Conservation (phyloP, 2,329 filamentous ascomycete species). For the Microdochium nivale region DNA sequence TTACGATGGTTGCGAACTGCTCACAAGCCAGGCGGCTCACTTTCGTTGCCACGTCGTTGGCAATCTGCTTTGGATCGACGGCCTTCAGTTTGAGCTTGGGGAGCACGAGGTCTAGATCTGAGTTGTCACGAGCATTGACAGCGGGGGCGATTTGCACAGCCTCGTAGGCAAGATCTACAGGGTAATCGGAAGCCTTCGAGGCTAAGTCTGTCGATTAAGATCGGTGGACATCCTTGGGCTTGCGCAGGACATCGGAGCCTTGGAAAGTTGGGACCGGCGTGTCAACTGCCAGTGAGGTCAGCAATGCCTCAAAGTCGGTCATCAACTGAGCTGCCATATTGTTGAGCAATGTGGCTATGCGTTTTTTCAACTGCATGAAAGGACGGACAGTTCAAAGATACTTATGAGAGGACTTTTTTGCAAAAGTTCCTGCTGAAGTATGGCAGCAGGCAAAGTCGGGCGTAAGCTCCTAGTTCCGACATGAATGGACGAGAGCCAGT, state of each 20-base stretch:
- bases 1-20: too few species aligned
- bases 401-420: background rate
- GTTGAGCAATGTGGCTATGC: background rate
- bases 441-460: background rate
- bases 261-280: slow-evolving; percentile 22
- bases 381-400: background rate
- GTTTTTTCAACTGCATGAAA: background rate
- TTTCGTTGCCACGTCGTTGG: slow-evolving; percentile 8
- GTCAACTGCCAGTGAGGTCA: slow-evolving; percentile 44
- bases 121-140: slow-evolving; percentile 14
- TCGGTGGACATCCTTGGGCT: slow-evolving; percentile 21
- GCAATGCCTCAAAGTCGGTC: slow-evolving; percentile 48
- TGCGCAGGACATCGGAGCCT: slow-evolving; percentile 8
- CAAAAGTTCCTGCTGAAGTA: background rate
- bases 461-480: background rate
- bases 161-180: slow-evolving; percentile 15
- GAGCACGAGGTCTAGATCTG: slow-evolving; percentile 20
- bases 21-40: slow-evolving; percentile 1
- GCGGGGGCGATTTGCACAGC: slow-evolving; percentile 13
- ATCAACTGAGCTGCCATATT: slow-evolving; percentile 48
- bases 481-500: background rate
- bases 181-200: slow-evolving; percentile 9
- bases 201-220: slow-evolving; percentile 15
- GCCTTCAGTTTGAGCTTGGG: slow-evolving; percentile 18
- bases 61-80: slow-evolving; percentile 8